A percentile compares a stretch with the other conserved stretches of the same genome.
Evolutionary conservation across 2,329 filamentous ascomycete species (phyloP).

Genomic region (Furcasterigmium furcatum): DNA sequence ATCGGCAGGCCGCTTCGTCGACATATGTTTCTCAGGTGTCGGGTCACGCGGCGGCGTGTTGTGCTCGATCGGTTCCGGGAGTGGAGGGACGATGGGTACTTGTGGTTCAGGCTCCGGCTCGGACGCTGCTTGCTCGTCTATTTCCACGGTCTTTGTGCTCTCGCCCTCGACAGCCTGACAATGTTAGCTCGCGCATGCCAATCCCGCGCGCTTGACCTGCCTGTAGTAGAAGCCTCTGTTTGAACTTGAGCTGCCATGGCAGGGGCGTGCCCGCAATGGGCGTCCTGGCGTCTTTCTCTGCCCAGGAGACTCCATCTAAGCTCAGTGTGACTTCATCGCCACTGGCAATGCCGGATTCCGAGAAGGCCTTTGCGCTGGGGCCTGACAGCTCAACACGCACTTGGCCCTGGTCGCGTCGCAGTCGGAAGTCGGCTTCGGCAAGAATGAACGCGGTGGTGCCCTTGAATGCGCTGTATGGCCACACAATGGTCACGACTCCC

Average conservation of each 20-base stretch:
- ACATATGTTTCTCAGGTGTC: conserved; percentile 14
- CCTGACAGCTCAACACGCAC: conserved; percentile 75
- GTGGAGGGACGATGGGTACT: conserved; percentile 11
- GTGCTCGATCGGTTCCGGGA: conserved; percentile 2
- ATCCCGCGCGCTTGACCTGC: conserved; percentile 21
- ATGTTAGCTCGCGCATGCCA: conserved; percentile 9
- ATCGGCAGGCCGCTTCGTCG: conserved; percentile 29
- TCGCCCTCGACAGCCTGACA: conserved; percentile 41
- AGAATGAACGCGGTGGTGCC: conserved; percentile 75
- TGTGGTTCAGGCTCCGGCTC: conserved; percentile 11
- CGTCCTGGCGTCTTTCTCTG: conserved; percentile 44
- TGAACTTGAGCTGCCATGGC: conserved; percentile 58
- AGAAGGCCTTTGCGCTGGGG: conserved; percentile 65
- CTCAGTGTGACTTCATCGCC: conserved; percentile 72
- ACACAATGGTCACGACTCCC: conserved; percentile 79
- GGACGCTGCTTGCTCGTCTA: conserved; percentile 40
- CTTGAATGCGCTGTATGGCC: conserved; percentile 83
- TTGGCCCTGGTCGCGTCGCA: conserved; percentile 75
- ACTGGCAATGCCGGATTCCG: conserved; percentile 66
- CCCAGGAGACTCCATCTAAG: conserved; percentile 67
- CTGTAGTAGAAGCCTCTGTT: conserved; percentile 43
- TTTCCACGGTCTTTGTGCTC: conserved; percentile 44
- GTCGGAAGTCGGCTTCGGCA: conserved; percentile 78
- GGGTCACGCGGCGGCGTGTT: conserved; percentile 12
- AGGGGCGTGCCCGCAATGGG: conserved; percentile 47